Conservation (phyloP, 164 flowering plant genomes). For the Umbellularia californica region DNA sequence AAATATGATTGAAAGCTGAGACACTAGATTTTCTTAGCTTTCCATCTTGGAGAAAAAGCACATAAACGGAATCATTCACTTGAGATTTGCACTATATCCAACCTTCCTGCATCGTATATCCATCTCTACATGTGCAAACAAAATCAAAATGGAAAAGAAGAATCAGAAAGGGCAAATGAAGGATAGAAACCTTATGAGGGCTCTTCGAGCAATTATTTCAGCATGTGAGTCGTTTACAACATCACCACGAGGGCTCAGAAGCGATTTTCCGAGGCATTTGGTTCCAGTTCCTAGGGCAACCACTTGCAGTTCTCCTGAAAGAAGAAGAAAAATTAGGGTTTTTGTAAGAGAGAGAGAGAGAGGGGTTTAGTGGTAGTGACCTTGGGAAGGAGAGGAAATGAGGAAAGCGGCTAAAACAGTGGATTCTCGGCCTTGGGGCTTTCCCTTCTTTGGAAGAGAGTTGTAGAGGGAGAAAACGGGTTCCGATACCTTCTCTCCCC, state of each 20-base stretch:
- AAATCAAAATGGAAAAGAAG: not conserved
- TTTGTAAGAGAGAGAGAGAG: not conserved
- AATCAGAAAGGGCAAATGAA: not conserved
- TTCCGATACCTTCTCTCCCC: conserved; percentile 68
- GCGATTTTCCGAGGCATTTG: conserved; percentile 76
- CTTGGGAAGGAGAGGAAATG: conserved; percentile 77
- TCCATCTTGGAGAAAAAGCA: too few species aligned
- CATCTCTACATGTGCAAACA: not conserved
- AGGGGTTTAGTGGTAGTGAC: conserved; percentile 18
- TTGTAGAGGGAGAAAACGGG: conserved; percentile 50
- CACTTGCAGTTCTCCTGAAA: conserved; percentile 54
- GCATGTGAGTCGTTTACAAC: conserved; percentile 95
- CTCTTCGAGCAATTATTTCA: conserved; percentile 76
- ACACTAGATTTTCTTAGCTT: not conserved
- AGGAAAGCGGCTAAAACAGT: conserved; percentile 89
- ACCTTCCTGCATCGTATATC: not conserved
- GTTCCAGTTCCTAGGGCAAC: conserved; percentile 91
- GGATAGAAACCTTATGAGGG: conserved; percentile 64
- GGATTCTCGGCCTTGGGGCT: conserved; percentile 91
- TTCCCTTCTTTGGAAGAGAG: conserved; percentile 89
- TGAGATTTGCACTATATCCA: not conserved
- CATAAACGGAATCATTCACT: too few species aligned
- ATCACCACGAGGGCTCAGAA: conserved; percentile 59
- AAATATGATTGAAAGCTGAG: too few species aligned
- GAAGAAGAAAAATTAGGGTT: conserved; percentile 6